A percentile compares a stretch with the other conserved stretches of the same genome.
Conservation (phyloP, 2,329 filamentous ascomycete species). For the Seiridium cupressi region DNA sequence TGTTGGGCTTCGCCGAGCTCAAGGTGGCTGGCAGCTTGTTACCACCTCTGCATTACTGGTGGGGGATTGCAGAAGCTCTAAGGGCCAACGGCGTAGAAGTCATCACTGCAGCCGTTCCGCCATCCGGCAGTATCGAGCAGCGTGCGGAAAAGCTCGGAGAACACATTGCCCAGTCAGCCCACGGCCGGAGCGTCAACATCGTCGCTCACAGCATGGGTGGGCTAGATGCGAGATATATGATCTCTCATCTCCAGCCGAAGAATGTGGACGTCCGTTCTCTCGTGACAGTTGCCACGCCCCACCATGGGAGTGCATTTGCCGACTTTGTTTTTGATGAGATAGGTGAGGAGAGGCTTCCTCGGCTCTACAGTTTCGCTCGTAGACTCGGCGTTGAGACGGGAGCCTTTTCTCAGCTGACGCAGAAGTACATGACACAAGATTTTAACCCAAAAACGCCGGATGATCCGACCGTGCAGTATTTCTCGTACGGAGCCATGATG, state of each 20-base stretch:
- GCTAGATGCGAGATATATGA: slow-evolving; percentile 64
- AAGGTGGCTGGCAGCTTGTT: slow-evolving; percentile 45
- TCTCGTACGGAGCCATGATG: slow-evolving; percentile 59
- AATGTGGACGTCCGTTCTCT: slow-evolving; percentile 48
- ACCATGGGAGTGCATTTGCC: slow-evolving; percentile 54
- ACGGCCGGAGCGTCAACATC: slow-evolving; percentile 67
- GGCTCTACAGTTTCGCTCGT: slow-evolving; percentile 50
- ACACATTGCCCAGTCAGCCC: slow-evolving; percentile 47
- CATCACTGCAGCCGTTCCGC: slow-evolving; percentile 60
- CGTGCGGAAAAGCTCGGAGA: slow-evolving; percentile 56
- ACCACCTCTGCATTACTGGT: slow-evolving; percentile 62
- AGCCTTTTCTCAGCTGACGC: slow-evolving; percentile 61
- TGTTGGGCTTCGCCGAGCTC: slow-evolving; percentile 63
- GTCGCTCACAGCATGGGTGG: slow-evolving; percentile 70
- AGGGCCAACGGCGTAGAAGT: slow-evolving; percentile 51
- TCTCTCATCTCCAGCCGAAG: slow-evolving; percentile 50
- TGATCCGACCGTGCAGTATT: slow-evolving; percentile 52
- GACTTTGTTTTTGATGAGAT: slow-evolving; percentile 51
- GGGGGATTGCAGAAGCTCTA: slow-evolving; percentile 60
- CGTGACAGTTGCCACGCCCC: slow-evolving; percentile 55
- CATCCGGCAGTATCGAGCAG: slow-evolving; percentile 59
- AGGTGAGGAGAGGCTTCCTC: slow-evolving; percentile 49
- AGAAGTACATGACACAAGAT: slow-evolving; percentile 52
- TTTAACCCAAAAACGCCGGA: slow-evolving; percentile 61
- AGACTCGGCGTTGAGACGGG: slow-evolving; percentile 53